Percentiles rank a stretch among this genome's conserved stretches.
These are phyloP conservation scores for Fragilaria radians DNA, from an alignment of 108 stramenopile genomes.

Conservation along the genomic window DNA sequence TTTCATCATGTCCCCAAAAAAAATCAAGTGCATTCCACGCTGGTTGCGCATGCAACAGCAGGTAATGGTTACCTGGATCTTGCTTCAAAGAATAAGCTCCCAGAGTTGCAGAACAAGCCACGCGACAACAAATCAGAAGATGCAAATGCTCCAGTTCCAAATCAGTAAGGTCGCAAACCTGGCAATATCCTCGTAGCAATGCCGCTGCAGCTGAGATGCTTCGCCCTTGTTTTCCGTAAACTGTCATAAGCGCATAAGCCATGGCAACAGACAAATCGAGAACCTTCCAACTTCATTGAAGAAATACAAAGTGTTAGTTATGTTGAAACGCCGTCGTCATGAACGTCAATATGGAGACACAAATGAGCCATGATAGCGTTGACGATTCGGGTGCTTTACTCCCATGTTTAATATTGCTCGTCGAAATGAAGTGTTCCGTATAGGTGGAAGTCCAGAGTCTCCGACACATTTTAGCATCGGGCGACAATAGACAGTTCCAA, in stretches of 20 bases:
- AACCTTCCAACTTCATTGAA: slow-evolving; percentile 64
- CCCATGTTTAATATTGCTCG: slow-evolving; percentile 82
- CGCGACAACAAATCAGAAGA: slow-evolving; percentile 61
- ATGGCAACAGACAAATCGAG: slow-evolving; percentile 76
- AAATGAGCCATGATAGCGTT: slow-evolving; percentile 81
- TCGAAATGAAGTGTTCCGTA: slow-evolving; percentile 80
- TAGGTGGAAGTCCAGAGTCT: slow-evolving; percentile 48
- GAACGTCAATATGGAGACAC: slow-evolving; percentile 31
- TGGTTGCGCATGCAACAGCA: slow-evolving; percentile 79
- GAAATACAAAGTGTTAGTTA: slow-evolving; percentile 16
- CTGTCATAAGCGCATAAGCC: slow-evolving; percentile 78
- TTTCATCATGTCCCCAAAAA: slow-evolving; percentile 61
- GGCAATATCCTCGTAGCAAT: slow-evolving; percentile 64
- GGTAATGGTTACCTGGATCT: slow-evolving; percentile 77
- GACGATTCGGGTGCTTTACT: slow-evolving; percentile 89
- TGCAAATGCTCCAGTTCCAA: slow-evolving; percentile 65
- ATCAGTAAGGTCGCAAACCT: slow-evolving; percentile 48
- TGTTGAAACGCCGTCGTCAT: slow-evolving; percentile 86
- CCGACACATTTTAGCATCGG: slow-evolving; percentile 86
- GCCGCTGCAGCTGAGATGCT: slow-evolving; percentile 74
- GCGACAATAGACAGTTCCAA: slow-evolving; percentile 43
- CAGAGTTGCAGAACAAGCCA: slow-evolving; percentile 71
- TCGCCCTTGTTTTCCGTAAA: slow-evolving; percentile 57
- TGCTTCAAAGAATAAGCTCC: slow-evolving; percentile 76
- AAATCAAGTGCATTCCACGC: slow-evolving; percentile 76